These are phyloP conservation scores for Neohortaea acidophila DNA, from an alignment of 495 filamentous ascomycete genomes.

Conservation along the genomic window DNA sequence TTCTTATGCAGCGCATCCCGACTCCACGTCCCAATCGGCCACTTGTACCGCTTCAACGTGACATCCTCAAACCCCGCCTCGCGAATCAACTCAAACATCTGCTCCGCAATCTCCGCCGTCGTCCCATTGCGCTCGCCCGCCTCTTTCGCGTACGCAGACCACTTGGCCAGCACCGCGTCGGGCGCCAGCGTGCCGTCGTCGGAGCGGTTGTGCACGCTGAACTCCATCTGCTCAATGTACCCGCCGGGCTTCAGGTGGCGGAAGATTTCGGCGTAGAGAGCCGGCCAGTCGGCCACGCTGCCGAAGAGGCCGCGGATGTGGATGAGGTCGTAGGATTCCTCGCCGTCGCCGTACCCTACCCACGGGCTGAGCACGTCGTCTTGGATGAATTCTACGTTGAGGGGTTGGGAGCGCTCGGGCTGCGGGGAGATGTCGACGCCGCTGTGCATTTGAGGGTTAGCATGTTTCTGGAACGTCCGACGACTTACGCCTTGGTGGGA, in stretches of 20 bases:
- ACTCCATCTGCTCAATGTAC: slow-evolving; percentile 31
- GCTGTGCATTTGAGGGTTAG: no score
- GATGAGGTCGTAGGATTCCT: no score
- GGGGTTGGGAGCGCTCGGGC: not conserved
- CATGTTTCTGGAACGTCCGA: no score
- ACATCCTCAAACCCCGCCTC: not conserved
- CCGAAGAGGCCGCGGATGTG: slow-evolving; percentile 1
- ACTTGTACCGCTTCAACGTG: not conserved
- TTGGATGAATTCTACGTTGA: not conserved
- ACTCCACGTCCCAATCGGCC: not conserved
- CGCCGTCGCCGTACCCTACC: no score
- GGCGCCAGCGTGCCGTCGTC: not conserved
- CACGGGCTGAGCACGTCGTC: not conserved
- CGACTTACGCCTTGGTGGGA: no score
- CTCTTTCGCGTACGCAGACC: not conserved
- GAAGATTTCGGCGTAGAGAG: not conserved
- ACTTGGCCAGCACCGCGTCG: not conserved
- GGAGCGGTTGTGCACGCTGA: slow-evolving; percentile 12
- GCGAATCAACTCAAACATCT: not conserved
- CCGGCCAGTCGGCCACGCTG: not conserved
- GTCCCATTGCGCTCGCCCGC: not conserved
- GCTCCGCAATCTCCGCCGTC: not conserved
- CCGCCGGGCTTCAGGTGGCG: not conserved
- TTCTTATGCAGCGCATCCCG: not conserved
- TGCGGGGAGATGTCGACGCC: not conserved